Base-by-base conservation (phyloP, 441 rosid genomes). In the Hura crepitans region DNA sequence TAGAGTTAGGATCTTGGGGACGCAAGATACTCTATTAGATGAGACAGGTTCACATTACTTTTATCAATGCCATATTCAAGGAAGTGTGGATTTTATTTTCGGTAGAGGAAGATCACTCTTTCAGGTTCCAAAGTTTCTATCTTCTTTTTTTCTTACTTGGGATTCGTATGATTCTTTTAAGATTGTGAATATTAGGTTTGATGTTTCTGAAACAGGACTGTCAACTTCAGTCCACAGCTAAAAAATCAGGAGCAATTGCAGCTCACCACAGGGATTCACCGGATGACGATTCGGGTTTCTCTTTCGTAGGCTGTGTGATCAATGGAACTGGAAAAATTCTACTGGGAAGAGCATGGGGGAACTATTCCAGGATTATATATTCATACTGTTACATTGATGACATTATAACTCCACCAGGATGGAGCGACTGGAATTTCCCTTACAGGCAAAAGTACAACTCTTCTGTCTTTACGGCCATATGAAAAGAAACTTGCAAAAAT, bases 271-370 rank as follows among this genome's bases (percentile, higher is more conserved):
- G 97, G 81, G 83, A 81, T 65, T 74, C 84, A 8, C 88, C 87
- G 6, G 30, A 73, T 17, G 97, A 94, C 0, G 81, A 86, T 43
- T 83, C 99, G 0, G 97, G 99, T 4, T 94, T 89, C 69, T 89
- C 97, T 4, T 92, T 94, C 72, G 91, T 87, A 3, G 84, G 87
- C 61, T 92, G 99, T 64, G 72, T 66, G 1, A 83, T 92, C 64
- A 78, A 81, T 6, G 97, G 99, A 70, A 86, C 94, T 1, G 99
- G 99, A 14, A 84, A 75, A 71, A 75, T 92, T 70, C 82, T 75
- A 25, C 57, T 94, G 51, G 97, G 99, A 72, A 85, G 97, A 82
- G 97, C 99, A 69, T 94, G 97, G 97, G 99, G 99, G 42, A 80
- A 84, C 73, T 86, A 86, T 63, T 90, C 97, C 5, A 90, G 93